Evolutionary conservation across 2,329 filamentous ascomycete species (phyloP), one percentile per base, ranked within the genome.

Genomic region (Thielaviopsis punctulata): DNA sequence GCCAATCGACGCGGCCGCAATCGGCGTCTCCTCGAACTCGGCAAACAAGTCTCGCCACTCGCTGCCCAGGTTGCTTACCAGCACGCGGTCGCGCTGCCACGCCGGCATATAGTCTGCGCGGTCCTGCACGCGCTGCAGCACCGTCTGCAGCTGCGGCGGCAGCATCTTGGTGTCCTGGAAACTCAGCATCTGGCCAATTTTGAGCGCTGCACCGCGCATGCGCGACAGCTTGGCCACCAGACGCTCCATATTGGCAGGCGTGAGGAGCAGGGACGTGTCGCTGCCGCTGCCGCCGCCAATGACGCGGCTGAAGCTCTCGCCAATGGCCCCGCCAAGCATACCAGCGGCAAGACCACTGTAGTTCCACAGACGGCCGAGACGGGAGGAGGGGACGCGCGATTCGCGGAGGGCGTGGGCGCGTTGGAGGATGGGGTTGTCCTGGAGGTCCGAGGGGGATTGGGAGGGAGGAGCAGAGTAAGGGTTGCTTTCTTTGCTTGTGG

Each of bases 141-240:
- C 87, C 61, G 90, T 78, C 58, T 93, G 86, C 48, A 98, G 88
- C 1, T 86, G 79, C 0, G 77, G 78, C 0, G 92, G 92, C 9
- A 98, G 76, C 80, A 95, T 88, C 66, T 95, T 96, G 36, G 86
- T 80, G 67, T 98, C 92, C 70, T 98, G 92, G 62, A 98, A 92
- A 64, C 88, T 95, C 73, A 98, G 84, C 84, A 96, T 92, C 69
- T 98, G 92, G 0, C 92, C 93, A 23, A 98, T 69, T 69, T 98
- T 98, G 43, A 98, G 72, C n/a, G 92, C 92, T 5, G 92, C 93
- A 36, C 92, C 92, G 61, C 92, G 80, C 92, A 98, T 98, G 21
- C 86, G 84, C 2, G 90, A 96, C 2, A 98, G 75, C 65, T 93
- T 95, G 4, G 86, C 75, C 1, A 98, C 92, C 8, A 98, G 75